Base-by-base conservation (phyloP, 2,329 filamentous ascomycete species). In the Clonostachys rhizophaga region DNA sequence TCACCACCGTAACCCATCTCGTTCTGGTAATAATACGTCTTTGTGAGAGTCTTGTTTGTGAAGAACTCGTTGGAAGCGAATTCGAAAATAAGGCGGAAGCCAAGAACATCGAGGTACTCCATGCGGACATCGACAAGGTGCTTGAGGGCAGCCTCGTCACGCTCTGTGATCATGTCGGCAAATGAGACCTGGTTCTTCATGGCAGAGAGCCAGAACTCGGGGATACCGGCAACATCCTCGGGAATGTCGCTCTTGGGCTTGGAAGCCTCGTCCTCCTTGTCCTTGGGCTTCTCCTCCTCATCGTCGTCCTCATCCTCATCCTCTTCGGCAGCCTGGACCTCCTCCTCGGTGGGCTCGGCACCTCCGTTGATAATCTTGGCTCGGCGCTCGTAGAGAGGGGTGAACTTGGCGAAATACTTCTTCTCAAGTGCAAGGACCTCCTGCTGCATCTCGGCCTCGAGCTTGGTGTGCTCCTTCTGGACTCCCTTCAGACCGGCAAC, bases 181-280 rank as follows among this genome's bases (percentile, higher is more conserved):
- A 99, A 84, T 33, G 91, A 95, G 61, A 94, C 83, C 69, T 96
- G 92, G 78, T 99, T 99, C 82, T 99, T 99, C 92, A 99, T 97
- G 58, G 95, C 92, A 52, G 92, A 96, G 44, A 99, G 80, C 94
- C 94, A 99, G 81, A 99, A 99, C 73, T 99, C 94, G 53, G 94
- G 94, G 53, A 99, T 96, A 69, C 94, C 94, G 61, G 83, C 78
- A 54, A 86, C 67, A 36, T 69, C 55, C 58, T 79, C 73, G 47
- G 71, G 66, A 56, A 81, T 75, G 54, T 84, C 77, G 45, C 76
- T 70, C 52, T 83, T 74, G 60, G 77, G 71, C 61, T 84, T 78
- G 51, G 70, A 67, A 47, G 78, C 74, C 18, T 75, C 74, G 43
- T 79, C 74, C 13, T 36, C 47, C 24, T 20, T 20, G 40, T 49